Percentiles rank a stretch among this genome's conserved stretches.
These are phyloP conservation scores for Ogataea ganodermae DNA, from an alignment of 805 yeast genomes.

Conservation along the genomic window DNA sequence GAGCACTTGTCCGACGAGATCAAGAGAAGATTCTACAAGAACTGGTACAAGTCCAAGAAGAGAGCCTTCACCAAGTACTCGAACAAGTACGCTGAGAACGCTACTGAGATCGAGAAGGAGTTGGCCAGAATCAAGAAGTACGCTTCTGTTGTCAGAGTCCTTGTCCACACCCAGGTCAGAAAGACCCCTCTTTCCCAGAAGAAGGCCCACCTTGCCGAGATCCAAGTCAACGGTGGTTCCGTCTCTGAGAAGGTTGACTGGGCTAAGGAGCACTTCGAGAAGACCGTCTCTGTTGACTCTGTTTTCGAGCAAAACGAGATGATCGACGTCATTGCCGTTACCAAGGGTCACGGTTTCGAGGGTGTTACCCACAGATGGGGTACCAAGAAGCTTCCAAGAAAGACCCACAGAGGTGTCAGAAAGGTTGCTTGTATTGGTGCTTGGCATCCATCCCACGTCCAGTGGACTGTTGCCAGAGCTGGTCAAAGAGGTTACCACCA, in stretches of 20 bases:
- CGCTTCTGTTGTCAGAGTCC: slow-evolving; percentile 97
- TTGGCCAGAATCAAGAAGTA: slow-evolving; percentile 98
- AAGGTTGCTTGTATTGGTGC: slow-evolving; percentile 99
- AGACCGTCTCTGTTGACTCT: slow-evolving; percentile 92
- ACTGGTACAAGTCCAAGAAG: slow-evolving; percentile 99
- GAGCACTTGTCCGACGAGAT: slow-evolving; percentile 99
- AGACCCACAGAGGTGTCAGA: slow-evolving; percentile 99
- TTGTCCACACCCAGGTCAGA: slow-evolving; percentile 99
- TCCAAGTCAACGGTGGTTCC: slow-evolving; percentile 99
- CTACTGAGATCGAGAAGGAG: slow-evolving; percentile 88
- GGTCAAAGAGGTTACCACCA: slow-evolving; percentile 99
- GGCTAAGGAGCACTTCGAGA: slow-evolving; percentile 99
- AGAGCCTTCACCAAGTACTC: slow-evolving; percentile 99
- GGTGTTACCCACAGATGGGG: slow-evolving; percentile 99
- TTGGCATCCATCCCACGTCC: slow-evolving; percentile 99
- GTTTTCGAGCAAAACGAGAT: slow-evolving; percentile 99
- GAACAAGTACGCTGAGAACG: slow-evolving; percentile 93
- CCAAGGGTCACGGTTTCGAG: slow-evolving; percentile 99
- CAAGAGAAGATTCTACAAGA: slow-evolving; percentile 99
- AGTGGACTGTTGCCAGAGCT: slow-evolving; percentile 99
- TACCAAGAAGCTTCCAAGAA: slow-evolving; percentile 99
- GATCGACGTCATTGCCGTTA: slow-evolving; percentile 98
- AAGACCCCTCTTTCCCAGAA: slow-evolving; percentile 98
- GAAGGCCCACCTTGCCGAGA: slow-evolving; percentile 99
- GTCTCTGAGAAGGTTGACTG: slow-evolving; percentile 95